These are phyloP conservation scores for Cryptosporidium baileyi DNA, from an alignment of 169 alveolate genomes.

Conservation along the genomic window DNA sequence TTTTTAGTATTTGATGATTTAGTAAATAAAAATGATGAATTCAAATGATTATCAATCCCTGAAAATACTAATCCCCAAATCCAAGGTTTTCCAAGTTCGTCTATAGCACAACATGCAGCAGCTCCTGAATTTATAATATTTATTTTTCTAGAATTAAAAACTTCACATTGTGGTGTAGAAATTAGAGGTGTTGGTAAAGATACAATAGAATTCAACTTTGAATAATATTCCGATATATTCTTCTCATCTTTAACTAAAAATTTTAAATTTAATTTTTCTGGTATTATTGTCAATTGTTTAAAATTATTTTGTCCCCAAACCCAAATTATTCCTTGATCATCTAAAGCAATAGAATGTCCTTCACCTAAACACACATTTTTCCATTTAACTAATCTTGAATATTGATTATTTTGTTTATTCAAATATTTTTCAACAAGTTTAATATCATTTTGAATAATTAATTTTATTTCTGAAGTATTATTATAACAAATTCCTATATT, in stretches of 20 bases:
- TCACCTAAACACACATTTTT: slow-evolving; percentile 43
- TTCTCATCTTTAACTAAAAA: neutral
- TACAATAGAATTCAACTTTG: neutral
- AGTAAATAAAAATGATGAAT: neutral
- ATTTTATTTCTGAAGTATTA: neutral
- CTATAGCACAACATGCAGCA: slow-evolving; percentile 58
- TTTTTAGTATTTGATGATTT: neutral
- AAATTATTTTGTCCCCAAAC: slow-evolving; percentile 69
- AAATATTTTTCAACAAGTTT: neutral
- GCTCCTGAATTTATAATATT: slow-evolving; percentile 24
- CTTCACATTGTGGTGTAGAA: neutral
- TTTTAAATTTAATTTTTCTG: neutral
- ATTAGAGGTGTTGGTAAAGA: slow-evolving; percentile 49
- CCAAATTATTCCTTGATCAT: slow-evolving; percentile 39
- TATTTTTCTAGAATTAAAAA: slow-evolving; percentile 14
- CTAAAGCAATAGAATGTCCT: slow-evolving; percentile 49
- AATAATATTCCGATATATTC: neutral
- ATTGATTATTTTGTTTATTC: neutral
- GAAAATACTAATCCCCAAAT: slow-evolving; percentile 40
- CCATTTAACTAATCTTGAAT: slow-evolving; percentile 3
- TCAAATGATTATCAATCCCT: slow-evolving; percentile 9
- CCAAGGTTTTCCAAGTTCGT: slow-evolving; percentile 59
- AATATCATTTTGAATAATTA: neutral
- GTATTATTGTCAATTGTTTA: slow-evolving; percentile 41
- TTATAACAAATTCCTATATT: neutral